Percentiles rank a stretch among this genome's conserved stretches.
These are phyloP conservation scores for Solanum rostratum DNA, from an alignment of 257 asterid species.

Conservation along the genomic window DNA sequence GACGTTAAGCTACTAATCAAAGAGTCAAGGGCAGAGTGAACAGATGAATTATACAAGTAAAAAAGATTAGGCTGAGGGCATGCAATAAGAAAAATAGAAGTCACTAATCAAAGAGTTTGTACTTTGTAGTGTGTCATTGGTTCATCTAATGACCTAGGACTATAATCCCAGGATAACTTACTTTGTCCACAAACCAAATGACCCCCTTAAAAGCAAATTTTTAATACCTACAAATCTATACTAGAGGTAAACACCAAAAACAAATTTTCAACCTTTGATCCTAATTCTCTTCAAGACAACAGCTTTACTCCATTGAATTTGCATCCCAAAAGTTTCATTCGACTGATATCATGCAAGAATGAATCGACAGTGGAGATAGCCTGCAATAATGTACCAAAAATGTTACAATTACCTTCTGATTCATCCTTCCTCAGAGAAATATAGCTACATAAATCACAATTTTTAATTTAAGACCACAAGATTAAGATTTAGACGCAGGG, in stretches of 20 bases:
- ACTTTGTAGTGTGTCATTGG: neutral
- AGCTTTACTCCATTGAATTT: neutral
- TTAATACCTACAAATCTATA: neutral
- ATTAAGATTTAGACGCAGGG: neutral
- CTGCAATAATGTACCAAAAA: conserved; percentile 28
- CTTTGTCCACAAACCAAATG: no score
- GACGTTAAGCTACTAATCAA: neutral
- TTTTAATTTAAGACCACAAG: neutral
- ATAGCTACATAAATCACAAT: neutral
- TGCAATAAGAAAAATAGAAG: neutral
- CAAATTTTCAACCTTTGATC: neutral
- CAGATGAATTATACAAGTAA: neutral
- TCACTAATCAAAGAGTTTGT: neutral
- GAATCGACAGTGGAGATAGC: conserved; percentile 68
- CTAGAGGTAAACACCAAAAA: neutral
- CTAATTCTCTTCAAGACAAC: neutral
- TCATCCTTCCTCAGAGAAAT: neutral
- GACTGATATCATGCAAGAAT: conserved; percentile 24
- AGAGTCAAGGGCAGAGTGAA: neutral
- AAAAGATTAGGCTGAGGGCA: neutral
- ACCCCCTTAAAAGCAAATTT: neutral
- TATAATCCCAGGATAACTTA: no score
- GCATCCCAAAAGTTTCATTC: neutral
- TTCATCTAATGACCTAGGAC: neutral
- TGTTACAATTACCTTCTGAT: neutral